Evolutionary conservation across 2,329 filamentous ascomycete genomes (phyloP), one percentile per base, ranked within the genome.

Genomic region (Phaeosphaeria sp.): DNA sequence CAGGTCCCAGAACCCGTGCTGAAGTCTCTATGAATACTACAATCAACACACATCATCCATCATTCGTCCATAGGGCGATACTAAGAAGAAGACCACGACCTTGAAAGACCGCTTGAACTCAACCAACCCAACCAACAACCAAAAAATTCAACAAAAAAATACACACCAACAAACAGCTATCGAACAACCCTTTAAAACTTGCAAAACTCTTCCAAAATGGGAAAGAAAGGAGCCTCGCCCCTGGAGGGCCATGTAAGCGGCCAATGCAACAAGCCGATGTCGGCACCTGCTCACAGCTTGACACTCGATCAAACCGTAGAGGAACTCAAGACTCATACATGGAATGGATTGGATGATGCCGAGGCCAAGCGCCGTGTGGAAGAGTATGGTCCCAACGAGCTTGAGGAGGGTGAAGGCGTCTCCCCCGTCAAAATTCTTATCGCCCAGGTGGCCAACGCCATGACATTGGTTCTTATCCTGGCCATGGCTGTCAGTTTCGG

Each of bases 381-480:
- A 21, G 81, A 84, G 57, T 87, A 89, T 71, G 89, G 89, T 49
- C 80, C 77, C 18, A 93, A 93, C 78, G 88, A 91, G 71, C 82
- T 93, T 20, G 86, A 91, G 45, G 86, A 91, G 20, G 88, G 84
- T 20, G 87, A 84, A 25, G 86, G 85, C 25, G 87, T 93, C 48
- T 85, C 71, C 83, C 88, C 89, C 81, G 88, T 83, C 68, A 93
- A 89, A 67, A 91, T 93, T 43, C 79, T 93, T 47, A 79, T 90
- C 56, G 88, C 89, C 67, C 90, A 93, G 74, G 76, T 92, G 21
- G 86, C 88, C 72, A 93, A 93, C 81, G 90, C 90, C 56, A 92
- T 92, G 90, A 90, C 90, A 63, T 74, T 91, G 74, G 88, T 88
- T 6, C 72, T 82, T n/a, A 78, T 82, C 36, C 66, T 82, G 54